Evolutionary conservation across 2,329 filamentous ascomycete species (phyloP), one percentile per base, ranked within the genome.

Genomic region (Neofusicoccum kwambonambiense): DNA sequence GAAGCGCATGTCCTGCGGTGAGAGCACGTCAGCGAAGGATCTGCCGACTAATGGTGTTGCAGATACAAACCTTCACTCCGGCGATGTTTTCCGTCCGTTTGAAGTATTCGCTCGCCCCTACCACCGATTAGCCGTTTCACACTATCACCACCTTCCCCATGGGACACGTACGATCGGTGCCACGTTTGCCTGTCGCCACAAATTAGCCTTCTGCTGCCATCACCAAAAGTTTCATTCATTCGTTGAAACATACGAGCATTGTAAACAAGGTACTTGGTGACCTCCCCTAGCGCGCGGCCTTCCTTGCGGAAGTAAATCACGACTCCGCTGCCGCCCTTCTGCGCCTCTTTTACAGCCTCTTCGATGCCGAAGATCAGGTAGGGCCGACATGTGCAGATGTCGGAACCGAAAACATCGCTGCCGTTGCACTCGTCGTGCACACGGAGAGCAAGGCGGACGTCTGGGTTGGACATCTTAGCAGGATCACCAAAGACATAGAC

Each of bases 241-340:
- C n/a, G 34, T 13, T 22, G 41, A 47, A 44, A 62, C 64, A 49
- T 50, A 65, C 64, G 60, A 58, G 90, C 90, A 75, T 94, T 95
- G 82, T 94, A 86, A 73, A 96, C 93, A 76, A 89, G 78, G 68
- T 89, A 89, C 73, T 97, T 97, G 62, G 93, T 96, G 35, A 99
- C 95, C 78, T 99, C 95, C 62, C 95, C 95, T 6, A 98, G 82
- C 42, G 94, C 95, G 70, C 95, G 87, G 37, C 95, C 95, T 81
- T 99, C 95, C 77, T 99, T 99, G 70, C 95, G 89, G 86, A 98
- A 99, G 78, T 99, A 99, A 76, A 98, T 97, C 62, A 98, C 95
- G 22, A 97, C 92, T 64, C 94, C 94, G 71, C 90, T 94, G 54
- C 94, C 94, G 62, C 94, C 94, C 64, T 90, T 92, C 76, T 98